Evolutionary conservation across 768 basidiomycete species (phyloP).

Genomic region (Hirschioporus abietinus): DNA sequence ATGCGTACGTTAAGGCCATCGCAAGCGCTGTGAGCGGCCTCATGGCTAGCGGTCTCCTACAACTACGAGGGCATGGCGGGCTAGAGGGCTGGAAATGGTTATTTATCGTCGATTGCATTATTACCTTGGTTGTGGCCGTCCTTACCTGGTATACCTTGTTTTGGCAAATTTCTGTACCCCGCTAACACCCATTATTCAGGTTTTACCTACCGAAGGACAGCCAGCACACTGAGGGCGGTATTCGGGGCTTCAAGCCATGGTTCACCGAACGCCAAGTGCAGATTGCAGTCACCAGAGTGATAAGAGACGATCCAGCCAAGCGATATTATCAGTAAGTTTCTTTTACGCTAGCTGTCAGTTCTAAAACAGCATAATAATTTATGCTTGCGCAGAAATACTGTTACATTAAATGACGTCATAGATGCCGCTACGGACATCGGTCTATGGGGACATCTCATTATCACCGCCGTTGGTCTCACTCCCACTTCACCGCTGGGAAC

Average conservation of each 20-base stretch:
- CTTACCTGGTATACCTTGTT: slow-evolving; percentile 25
- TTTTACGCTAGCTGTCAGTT: not conserved
- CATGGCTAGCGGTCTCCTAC: slow-evolving; percentile 35
- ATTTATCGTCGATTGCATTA: slow-evolving; percentile 34
- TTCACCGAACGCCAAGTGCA: slow-evolving; percentile 28
- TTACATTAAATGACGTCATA: slow-evolving; percentile 30
- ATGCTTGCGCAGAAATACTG: slow-evolving; percentile 9
- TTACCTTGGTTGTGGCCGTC: slow-evolving; percentile 30
- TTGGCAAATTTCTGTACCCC: not conserved
- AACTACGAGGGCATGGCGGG: slow-evolving; percentile 28
- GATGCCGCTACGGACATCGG: slow-evolving; percentile 33
- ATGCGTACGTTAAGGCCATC: slow-evolving; percentile 16
- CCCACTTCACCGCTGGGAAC: slow-evolving; percentile 32
- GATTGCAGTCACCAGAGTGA: slow-evolving; percentile 32
- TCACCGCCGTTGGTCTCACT: slow-evolving; percentile 31
- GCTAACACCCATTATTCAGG: slow-evolving; percentile 18
- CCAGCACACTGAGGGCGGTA: slow-evolving; percentile 25
- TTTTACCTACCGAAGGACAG: slow-evolving; percentile 32
- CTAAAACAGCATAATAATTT: not conserved
- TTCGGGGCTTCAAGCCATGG: slow-evolving; percentile 31
- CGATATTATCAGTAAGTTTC: slow-evolving; percentile 29
- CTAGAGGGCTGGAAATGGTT: slow-evolving; percentile 41
- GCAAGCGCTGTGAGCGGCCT: slow-evolving; percentile 36
- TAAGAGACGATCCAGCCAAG: slow-evolving; percentile 34
- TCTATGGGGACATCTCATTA: slow-evolving; percentile 31